Evolutionary conservation across 768 basidiomycete species (phyloP), one percentile per base, ranked within the genome.

Genomic region (Auriscalpium microsporum): DNA sequence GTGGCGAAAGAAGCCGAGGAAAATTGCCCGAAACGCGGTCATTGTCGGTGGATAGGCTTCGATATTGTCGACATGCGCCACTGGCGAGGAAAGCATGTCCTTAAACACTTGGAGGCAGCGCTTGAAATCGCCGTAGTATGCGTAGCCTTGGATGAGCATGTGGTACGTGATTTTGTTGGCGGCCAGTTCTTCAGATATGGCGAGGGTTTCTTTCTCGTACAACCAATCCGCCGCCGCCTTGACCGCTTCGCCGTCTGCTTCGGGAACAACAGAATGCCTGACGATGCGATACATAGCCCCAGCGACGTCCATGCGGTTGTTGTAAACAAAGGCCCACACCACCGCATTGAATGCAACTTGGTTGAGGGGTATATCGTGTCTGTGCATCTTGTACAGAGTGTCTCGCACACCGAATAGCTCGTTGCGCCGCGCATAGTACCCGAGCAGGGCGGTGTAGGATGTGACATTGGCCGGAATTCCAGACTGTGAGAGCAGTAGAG

Each of bases 121-220:
- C 28, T 66, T 64, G 50, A 94, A 75, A 60, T 88, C 73, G 16
- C 92, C 90, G 53, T 80, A 78, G 65, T 87, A 86, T 2, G 88
- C 78, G 67, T 85, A 76, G 6, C 75, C 67, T 64, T 93, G 90
- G 51, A 92, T 76, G 67, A 90, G 71, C 28, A 72, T 68, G 14
- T 80, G 81, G 67, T 84, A 94, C 13, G 87, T 91, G 55, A 82
- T 69, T 17, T 73, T 70, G 65, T 90, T 78, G 8, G 90, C 87
- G 45, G 71, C 67, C 38, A 85, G 59, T 10, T 70, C 62, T 0
- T 48, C 55, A 1, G 68, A 68, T 7, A 84, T 67, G 48, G 68
- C 63, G 56, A 90, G 73, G 47, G 70, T 71, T 56, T 84, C 67
- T 9, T 56, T 71, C 37, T 78, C 64, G 14, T 62, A 58, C 11